Evolutionary conservation across 805 yeast species (phyloP).

Genomic region (Metschnikowia arizonensis): DNA sequence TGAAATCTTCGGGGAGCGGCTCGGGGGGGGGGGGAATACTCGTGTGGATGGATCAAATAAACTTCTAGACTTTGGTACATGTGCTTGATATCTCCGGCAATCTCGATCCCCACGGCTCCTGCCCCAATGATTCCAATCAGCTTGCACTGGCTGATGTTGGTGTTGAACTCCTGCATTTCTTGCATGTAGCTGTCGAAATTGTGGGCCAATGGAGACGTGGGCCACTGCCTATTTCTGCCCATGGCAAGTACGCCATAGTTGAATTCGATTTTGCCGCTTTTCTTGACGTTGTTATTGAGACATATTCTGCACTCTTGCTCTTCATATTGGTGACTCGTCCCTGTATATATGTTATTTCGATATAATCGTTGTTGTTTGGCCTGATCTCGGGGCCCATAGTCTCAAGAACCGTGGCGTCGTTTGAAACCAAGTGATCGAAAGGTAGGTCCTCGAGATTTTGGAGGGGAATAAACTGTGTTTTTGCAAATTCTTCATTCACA

Average conservation of each 20-base stretch:
- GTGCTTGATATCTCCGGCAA: conserved; percentile 45
- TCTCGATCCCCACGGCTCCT: conserved; percentile 51
- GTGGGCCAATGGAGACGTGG: conserved; percentile 47
- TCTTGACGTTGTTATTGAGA: conserved; percentile 15
- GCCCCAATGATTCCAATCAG: conserved; percentile 45
- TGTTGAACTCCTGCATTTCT: conserved; percentile 39
- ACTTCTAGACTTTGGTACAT: conserved; percentile 36
- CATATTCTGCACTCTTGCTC: conserved; percentile 25
- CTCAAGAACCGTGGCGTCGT: conserved; percentile 20
- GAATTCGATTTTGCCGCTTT: conserved; percentile 29
- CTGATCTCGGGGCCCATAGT: conserved; percentile 10
- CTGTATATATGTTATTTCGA: conserved; percentile 27
- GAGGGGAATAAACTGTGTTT: conserved; percentile 34
- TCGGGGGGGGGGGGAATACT: conserved; percentile 37
- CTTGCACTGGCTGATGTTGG: conserved; percentile 30
- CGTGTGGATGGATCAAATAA: conserved; percentile 37
- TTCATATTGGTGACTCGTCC: conserved; percentile 30
- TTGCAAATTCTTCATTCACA: conserved; percentile 37
- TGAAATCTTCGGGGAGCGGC: conserved; percentile 30
- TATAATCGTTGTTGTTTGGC: conserved; percentile 13
- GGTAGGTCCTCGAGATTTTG: conserved; percentile 26
- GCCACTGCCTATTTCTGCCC: conserved; percentile 52
- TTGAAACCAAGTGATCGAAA: conserved; percentile 27
- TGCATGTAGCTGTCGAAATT: conserved; percentile 32
- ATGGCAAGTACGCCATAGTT: conserved; percentile 47